phyloP scores from a whole-genome alignment of 495 filamentous ascomycete species.

The Penicillium nucicola region DNA sequence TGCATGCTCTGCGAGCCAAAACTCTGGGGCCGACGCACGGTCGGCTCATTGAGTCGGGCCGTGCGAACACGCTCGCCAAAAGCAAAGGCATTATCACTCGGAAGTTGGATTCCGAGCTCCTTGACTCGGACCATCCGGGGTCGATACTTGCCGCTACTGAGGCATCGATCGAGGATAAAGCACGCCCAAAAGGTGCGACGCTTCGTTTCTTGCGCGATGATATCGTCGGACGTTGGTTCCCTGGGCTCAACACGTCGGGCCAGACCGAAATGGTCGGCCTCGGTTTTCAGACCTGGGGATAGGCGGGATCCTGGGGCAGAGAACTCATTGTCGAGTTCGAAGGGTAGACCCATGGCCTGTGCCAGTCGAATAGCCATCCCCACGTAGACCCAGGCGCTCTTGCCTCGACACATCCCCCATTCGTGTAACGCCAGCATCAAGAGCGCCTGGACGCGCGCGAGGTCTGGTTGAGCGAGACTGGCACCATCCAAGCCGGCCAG shows the following conservation, averaged over 20 bases:
- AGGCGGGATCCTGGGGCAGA: constrained; percentile 37
- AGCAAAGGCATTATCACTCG: constrained; percentile 48
- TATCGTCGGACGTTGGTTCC: constrained; percentile 48
- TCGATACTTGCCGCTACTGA: constrained; percentile 72
- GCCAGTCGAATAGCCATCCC: constrained; percentile 74
- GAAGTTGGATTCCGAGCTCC: constrained; percentile 55
- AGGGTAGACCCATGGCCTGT: constrained; percentile 67
- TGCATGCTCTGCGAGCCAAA: constrained; percentile 44
- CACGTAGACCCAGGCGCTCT: constrained; percentile 74
- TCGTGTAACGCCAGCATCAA: constrained; percentile 84
- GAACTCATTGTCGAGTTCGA: constrained; percentile 53
- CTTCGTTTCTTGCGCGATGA: constrained; percentile 71
- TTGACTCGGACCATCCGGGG: constrained; percentile 65
- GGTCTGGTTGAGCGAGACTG: constrained; percentile 52
- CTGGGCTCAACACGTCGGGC: constrained; percentile 30
- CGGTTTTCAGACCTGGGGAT: constrained; percentile 37
- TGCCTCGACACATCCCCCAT: constrained; percentile 76
- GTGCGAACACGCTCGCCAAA: constrained; percentile 48
- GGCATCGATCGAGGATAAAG: constrained; percentile 76
- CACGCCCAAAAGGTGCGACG: constrained; percentile 85
- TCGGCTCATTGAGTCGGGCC: constrained; percentile 38
- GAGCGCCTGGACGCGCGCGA: constrained; percentile 72
- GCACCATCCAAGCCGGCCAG: constrained; percentile 54
- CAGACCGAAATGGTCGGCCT: constrained; percentile 45
- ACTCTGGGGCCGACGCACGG: constrained; percentile 36